These are phyloP conservation scores for Chaetomium strumarium DNA, from an alignment of 2,329 filamentous ascomycete genomes.

Conservation along the genomic window DNA sequence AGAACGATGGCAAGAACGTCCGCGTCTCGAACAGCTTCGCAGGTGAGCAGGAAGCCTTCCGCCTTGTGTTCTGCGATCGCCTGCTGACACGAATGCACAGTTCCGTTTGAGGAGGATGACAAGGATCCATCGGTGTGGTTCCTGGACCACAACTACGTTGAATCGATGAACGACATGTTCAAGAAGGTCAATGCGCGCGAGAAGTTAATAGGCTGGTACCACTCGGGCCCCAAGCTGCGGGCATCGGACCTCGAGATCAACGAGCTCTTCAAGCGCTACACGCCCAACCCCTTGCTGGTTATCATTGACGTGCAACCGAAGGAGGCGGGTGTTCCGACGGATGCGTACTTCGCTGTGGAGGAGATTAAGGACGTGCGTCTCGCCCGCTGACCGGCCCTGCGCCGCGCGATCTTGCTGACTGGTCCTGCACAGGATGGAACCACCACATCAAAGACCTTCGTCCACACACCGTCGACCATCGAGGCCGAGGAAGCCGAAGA, in stretches of 20 bases:
- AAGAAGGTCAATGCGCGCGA: slow-evolving; percentile 99
- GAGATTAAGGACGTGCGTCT: slow-evolving; percentile 96
- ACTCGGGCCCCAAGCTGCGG: slow-evolving; percentile 93
- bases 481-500: slow-evolving; percentile 98
- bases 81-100: slow-evolving; percentile 42
- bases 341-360: slow-evolving; percentile 98
- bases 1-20: slow-evolving; percentile 94
- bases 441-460: slow-evolving; percentile 93
- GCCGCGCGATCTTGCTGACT: slow-evolving; percentile 10
- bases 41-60: slow-evolving; percentile 50
- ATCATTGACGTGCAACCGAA: slow-evolving; percentile 99
- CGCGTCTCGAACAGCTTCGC: slow-evolving; percentile 99
- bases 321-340: slow-evolving; percentile 93
- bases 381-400: neutral
- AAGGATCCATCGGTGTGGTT: slow-evolving; percentile 99
- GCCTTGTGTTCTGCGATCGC: slow-evolving; percentile 1
- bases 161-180: slow-evolving; percentile 99
- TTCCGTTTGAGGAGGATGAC: slow-evolving; percentile 98
- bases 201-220: slow-evolving; percentile 99
- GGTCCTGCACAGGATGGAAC: slow-evolving; percentile 72
- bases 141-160: slow-evolving; percentile 97
- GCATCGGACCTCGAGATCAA: slow-evolving; percentile 98
- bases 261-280: slow-evolving; percentile 99
- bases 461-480: slow-evolving; percentile 96
- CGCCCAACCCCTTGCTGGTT: slow-evolving; percentile 88